These are phyloP conservation scores for Phytophthora constricta DNA, from an alignment of 352 stramenopile species.

Conservation along the genomic window DNA sequence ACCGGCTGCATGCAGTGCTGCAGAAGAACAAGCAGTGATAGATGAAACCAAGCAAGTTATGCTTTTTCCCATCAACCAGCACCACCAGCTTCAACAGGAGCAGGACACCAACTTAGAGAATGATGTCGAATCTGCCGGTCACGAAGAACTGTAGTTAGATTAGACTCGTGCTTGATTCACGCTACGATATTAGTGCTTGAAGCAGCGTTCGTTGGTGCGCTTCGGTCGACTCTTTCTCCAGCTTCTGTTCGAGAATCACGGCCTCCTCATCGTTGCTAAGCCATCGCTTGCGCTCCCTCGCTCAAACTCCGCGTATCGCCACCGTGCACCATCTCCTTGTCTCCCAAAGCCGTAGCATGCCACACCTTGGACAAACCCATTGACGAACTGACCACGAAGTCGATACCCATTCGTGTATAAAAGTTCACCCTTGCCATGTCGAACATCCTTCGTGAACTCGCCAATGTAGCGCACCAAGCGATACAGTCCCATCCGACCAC, in stretches of 20 bases:
- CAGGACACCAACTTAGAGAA: too few species aligned
- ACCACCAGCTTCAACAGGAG: background rate
- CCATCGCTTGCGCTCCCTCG: conserved; percentile 57
- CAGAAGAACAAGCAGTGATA: conserved; percentile 29
- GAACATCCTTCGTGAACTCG: conserved; percentile 48
- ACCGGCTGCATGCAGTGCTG: conserved; percentile 53
- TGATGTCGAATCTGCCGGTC: conserved; percentile 6
- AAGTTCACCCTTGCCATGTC: conserved; percentile 54
- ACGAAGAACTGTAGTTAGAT: conserved; percentile 42
- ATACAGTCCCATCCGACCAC: conserved; percentile 51
- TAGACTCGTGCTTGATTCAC: conserved; percentile 18
- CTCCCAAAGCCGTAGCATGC: conserved; percentile 49
- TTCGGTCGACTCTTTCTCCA: conserved; percentile 16
- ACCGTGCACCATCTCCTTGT: conserved; percentile 26
- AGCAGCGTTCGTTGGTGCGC: conserved; percentile 15
- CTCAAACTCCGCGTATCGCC: conserved; percentile 47
- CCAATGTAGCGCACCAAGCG: conserved; percentile 63
- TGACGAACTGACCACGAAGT: conserved; percentile 49
- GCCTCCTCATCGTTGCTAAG: conserved; percentile 54
- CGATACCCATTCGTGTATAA: conserved; percentile 68
- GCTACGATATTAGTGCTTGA: conserved; percentile 15
- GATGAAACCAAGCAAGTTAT: conserved; percentile 25
- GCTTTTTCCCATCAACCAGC: conserved; percentile 2
- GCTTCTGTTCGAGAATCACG: conserved; percentile 16
- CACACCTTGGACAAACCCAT: conserved; percentile 56